Base-by-base conservation (phyloP, 805 yeast species). In the Sugiyamaella smithiae region DNA sequence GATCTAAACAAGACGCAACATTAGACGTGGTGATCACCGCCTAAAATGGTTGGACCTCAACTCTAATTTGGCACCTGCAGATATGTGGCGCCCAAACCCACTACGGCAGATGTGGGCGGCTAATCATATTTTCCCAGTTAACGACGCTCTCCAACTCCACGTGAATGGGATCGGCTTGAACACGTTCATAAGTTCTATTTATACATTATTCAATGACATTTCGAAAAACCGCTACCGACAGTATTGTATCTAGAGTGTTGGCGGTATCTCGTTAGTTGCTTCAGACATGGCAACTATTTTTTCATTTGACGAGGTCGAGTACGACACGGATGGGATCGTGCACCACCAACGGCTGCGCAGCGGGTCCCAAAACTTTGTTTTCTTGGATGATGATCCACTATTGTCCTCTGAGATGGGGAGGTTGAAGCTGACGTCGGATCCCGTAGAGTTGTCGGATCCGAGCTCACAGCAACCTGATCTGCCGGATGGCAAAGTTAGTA, bases 271-370 rank as follows among this genome's bases (percentile, higher is more conserved):
- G n/a, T n/a, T n/a, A n/a, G n/a, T n/a, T n/a, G n/a, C n/a, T n/a
- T 29, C 33, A n/a, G 16, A 40, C 14, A 59, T 59, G 63, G 54
- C 60, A 3, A 57, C 60, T 8, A 57, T 59, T 14, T 60, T 60
- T 51, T 50, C 62, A 12, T 60, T 60, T 44, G 64, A 60, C 43
- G 63, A 59, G 29, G 46, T 35, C 11, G 53, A 45, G 23, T 47
- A 53, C 40, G 57, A 49, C 43, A 23, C 26, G 14, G 32, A 16
- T 33, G 45, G 43, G 25, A 14, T 16, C 6, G 23, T 25, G 20
- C 22, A 42, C 28, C n/a, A n/a, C n/a, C n/a, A n/a, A n/a, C 11
- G 23, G 19, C 22, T 42, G 5, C 29, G 51, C 11, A 24, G 46
- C 33, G 43, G 43, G 12, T 44, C 48, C 16, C 49, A 49, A 43